A percentile compares a stretch with the other conserved stretches of the same genome.
phyloP scores from a whole-genome alignment of 2,329 filamentous ascomycete species.

The Cercospora sojina region DNA sequence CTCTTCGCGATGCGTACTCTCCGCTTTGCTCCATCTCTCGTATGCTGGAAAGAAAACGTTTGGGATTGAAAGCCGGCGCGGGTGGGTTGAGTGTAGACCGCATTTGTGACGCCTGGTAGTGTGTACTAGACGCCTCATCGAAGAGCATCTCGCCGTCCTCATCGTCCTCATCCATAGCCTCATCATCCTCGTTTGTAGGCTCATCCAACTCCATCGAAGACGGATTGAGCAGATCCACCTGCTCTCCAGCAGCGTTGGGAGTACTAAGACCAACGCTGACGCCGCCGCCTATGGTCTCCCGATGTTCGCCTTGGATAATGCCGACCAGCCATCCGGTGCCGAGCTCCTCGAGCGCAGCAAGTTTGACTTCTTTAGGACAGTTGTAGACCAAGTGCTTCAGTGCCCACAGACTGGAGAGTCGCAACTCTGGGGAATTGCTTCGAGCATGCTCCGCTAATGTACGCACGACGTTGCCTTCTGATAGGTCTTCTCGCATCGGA shows the following conservation, averaged over 20 bases:
- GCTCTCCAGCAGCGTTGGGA: slow-evolving; percentile 60
- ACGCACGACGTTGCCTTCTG: slow-evolving; percentile 70
- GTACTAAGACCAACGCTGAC: slow-evolving; percentile 41
- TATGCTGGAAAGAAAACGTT: slow-evolving; percentile 33
- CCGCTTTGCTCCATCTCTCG: slow-evolving; percentile 57
- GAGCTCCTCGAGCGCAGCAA: slow-evolving; percentile 73
- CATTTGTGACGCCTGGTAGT: slow-evolving; percentile 39
- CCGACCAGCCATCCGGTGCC: slow-evolving; percentile 77
- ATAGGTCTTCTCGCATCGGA: slow-evolving; percentile 80
- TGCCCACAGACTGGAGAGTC: slow-evolving; percentile 87
- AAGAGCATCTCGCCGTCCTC: slow-evolving; percentile 49
- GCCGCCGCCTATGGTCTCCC: slow-evolving; percentile 50
- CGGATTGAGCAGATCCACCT: slow-evolving; percentile 60
- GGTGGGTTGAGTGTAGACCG: slow-evolving; percentile 37
- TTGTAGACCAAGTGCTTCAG: slow-evolving; percentile 84
- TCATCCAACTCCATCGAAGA: slow-evolving; percentile 38
- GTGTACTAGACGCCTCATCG: slow-evolving; percentile 41
- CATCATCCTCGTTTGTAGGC: slow-evolving; percentile 28
- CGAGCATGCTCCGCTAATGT: slow-evolving; percentile 81
- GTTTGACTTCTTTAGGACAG: slow-evolving; percentile 69
- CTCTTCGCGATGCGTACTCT: slow-evolving; percentile 66
- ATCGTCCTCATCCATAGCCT: slow-evolving; percentile 34
- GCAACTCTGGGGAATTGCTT: slow-evolving; percentile 73
- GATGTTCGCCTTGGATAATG: slow-evolving; percentile 63
- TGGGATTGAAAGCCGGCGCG: slow-evolving; percentile 30